phyloP scores from a whole-genome alignment of 2,329 filamentous ascomycete genomes.

The Neofusicoccum kwambonambiense region DNA sequence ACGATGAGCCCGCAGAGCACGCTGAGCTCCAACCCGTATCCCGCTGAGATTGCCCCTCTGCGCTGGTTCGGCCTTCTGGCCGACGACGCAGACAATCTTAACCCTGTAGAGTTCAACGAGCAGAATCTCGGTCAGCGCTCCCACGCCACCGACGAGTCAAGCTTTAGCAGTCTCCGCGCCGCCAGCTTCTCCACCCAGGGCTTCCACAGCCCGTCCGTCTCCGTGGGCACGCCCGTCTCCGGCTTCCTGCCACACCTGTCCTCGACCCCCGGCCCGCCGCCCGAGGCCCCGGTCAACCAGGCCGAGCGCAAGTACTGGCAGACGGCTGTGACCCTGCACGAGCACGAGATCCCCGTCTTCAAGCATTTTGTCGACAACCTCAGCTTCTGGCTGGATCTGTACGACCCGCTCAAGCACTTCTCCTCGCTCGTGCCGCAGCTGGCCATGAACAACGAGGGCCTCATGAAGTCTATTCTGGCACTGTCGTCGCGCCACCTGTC shows the following conservation, averaged over 20 bases:
- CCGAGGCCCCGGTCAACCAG: not conserved
- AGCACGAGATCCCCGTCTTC: conserved; percentile 40
- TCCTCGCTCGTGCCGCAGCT: conserved; percentile 27
- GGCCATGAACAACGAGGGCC: conserved; percentile 53
- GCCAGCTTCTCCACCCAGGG: conserved; percentile 15
- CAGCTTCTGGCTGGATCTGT: conserved; percentile 44
- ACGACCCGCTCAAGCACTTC: conserved; percentile 42
- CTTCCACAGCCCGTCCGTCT: conserved; percentile 15
- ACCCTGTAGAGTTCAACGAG: conserved; percentile 6
- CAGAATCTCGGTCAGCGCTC: conserved; percentile 5
- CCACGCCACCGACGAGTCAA: conserved; percentile 13
- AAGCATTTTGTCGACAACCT: conserved; percentile 40
- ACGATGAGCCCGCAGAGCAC: conserved; percentile 12
- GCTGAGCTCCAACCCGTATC: conserved; percentile 15
- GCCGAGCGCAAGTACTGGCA: conserved; percentile 17
- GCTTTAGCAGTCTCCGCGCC: conserved; percentile 8
- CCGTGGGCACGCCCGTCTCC: conserved; percentile 8
- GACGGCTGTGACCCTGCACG: conserved; percentile 24
- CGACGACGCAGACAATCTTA: conserved; percentile 18
- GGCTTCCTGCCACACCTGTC: conserved; percentile 2
- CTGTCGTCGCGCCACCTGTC: conserved; percentile 55
- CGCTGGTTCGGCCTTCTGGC: conserved; percentile 20
- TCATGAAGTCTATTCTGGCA: conserved; percentile 59
- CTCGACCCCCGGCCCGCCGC: not conserved
- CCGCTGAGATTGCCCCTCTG: conserved; percentile 16